Evolutionary conservation across 768 basidiomycete genomes (phyloP), one percentile per base, ranked within the genome.

Genomic region (Suillus subalutaceus): DNA sequence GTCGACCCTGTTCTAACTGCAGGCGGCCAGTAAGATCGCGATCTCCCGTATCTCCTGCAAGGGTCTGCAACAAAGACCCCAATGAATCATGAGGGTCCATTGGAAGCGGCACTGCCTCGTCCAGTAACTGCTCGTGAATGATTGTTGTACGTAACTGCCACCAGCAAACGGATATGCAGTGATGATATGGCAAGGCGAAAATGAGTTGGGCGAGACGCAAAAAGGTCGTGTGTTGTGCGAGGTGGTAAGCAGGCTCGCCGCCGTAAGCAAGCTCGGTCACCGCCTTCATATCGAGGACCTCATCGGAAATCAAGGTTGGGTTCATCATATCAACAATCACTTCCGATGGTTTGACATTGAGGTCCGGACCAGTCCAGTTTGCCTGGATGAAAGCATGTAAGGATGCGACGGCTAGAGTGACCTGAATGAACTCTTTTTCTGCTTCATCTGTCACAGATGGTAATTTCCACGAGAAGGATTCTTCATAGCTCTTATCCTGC

Each of bases 161-260:
- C 92, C 94, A 95, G 4, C 83, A 74, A 20, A 78, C 78, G 18
- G 90, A 88, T 46, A 72, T 73, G 62, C 88, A 77, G 67, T 85
- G 82, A 26, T 74, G 74, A 70, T 83, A 88, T 2, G 85, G 82
- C 12, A 79, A 75, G 20, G 79, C 79, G 67, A 97, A 79, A 57
- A 97, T 80, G 32, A 93, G 79, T 71, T 91, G 86, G 0, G 96
- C 87, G 63, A 96, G 79, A 38, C 89, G 85, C 59, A 99, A 84
- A 72, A 97, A 88, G 26, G 85, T 76, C 7, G 95, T 84, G 44
- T 77, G 79, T 71, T 83, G 83, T 9, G 89, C 84, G 55, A 99
- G 91, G 76, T 99, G 97, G 79, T 99, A 99, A 0, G 93, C 94
- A 10, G 97, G 97, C 79, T 99, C 97, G 4, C 97, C 97, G 5